Base-by-base conservation (phyloP, 2,329 filamentous ascomycete species). In the Fusarium nanum region DNA sequence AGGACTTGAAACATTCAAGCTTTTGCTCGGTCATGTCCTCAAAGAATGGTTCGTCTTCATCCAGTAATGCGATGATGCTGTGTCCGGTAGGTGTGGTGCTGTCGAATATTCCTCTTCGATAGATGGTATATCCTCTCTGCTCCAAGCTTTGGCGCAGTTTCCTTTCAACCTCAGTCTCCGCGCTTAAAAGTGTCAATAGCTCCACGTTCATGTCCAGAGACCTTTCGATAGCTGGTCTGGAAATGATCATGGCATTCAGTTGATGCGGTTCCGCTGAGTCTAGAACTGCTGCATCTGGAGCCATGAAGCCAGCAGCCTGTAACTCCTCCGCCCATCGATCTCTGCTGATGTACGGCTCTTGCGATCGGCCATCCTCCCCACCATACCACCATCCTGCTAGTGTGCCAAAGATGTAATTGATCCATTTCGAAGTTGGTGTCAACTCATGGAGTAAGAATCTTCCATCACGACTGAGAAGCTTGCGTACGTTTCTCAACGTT, bases 331-430 rank as follows among this genome's bases (percentile, higher is more conserved):
- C 23, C 56, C 56, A 60, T 2, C 30, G 41, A 2, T 40, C 14
- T 12, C 23, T 23, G 11, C 37, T 40, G 23, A 60, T 20, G n/a
- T 60, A 60, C 2, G 50, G 56, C 32, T 60, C 49, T 30, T 46
- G 12, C 7, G 25, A 7, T 25, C 56, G 49, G 2, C 23, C 50
- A 10, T 60, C 49, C 3, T 25, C 12, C 4, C 46, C 50, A 3
- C 56, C 56, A 30, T 60, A 60, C 56, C 56, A 56, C 56, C 56
- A 60, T 13, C 56, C 56, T 18, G 49, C 48, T 12, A 60, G 41
- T 10, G 49, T 60, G 4, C 56, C 56, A 16, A 50, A 58, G 10
- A 58, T 52, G 6, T 58, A 46, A 52, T 56, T 60, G 7, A 56
- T 27, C 50, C 49, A 60, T 12, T 60, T 60, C 0, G 56, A 58